Conservation (phyloP, 1,284 basidiomycete species). For the Cryptococcus sp. region DNA sequence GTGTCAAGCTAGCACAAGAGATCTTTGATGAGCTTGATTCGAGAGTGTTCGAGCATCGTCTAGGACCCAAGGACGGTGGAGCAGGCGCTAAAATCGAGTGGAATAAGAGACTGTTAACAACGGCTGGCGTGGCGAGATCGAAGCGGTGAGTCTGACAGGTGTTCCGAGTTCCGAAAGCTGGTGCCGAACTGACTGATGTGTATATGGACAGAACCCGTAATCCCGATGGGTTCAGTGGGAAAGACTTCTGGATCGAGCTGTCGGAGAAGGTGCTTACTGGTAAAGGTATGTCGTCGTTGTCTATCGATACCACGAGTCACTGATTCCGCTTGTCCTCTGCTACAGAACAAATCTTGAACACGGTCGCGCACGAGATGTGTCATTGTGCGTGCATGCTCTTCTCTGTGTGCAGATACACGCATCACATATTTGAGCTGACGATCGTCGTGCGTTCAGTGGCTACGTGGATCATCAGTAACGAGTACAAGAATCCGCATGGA, state of each 20-base stretch:
- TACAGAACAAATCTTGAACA: conserved; percentile 44
- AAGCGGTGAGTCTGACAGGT: conserved; percentile 32
- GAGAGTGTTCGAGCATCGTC: conserved; percentile 29
- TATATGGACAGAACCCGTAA: not conserved
- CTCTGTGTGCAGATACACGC: not conserved
- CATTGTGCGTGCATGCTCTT: conserved; percentile 34
- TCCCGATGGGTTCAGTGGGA: conserved; percentile 10
- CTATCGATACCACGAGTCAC: not conserved
- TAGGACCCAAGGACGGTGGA: conserved; percentile 6
- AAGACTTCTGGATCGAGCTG: conserved; percentile 32
- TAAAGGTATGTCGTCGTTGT: conserved; percentile 21
- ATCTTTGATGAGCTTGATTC: conserved; percentile 47
- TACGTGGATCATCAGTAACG: conserved; percentile 44
- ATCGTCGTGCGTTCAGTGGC: conserved; percentile 32
- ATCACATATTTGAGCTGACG: conserved; percentile 2
- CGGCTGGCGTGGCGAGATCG: conserved; percentile 44
- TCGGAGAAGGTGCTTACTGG: conserved; percentile 42
- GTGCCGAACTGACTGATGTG: not conserved
- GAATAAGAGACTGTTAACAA: conserved; percentile 46
- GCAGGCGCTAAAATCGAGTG: conserved; percentile 37
- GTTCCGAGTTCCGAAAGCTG: no score
- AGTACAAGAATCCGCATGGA: conserved; percentile 50
- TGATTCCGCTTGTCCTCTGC: not conserved
- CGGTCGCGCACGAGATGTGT: conserved; percentile 54
- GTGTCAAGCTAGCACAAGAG: conserved; percentile 33